Evolutionary conservation across 1,284 basidiomycete genomes (phyloP), one percentile per base, ranked within the genome.

Genomic region (Ustilago trichophora): DNA sequence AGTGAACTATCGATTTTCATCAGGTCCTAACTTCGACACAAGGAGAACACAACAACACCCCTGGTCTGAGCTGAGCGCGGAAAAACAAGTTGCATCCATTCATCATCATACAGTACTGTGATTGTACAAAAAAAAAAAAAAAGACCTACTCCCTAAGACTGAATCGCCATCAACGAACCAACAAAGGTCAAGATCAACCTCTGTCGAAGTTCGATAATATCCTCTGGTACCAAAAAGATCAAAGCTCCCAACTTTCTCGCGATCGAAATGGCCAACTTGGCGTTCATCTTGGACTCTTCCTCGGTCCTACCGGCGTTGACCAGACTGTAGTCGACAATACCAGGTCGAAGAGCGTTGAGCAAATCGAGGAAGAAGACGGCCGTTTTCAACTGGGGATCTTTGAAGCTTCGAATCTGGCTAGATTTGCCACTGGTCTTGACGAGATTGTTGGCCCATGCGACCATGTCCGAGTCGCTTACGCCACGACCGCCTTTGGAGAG

Each of bases 171-270:
- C 52, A 85, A 77, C 76, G 84, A 84, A 26, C 85, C 86, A 21
- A 87, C 85, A 73, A 86, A 87, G 3, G 85, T 87, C 73, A 87
- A 83, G 64, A 87, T 85, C 80, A 80, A 72, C 42, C 71, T 71
- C 64, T 58, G 82, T 40, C 73, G 48, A 48, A 71, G 64, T 59
- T 80, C 80, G 11, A 84, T 80, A 48, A 84, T 82, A 53, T 84
- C 94, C 83, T 98, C 96, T 1, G 95, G 93, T 0, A 98, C 96
- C 60, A 98, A 85, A 87, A 98, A 98, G 78, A 98, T 98, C 76
- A 98, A 84, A 4, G 93, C 92, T 51, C 93, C 92, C 88, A 96
- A 88, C 87, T 98, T 98, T 80, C 95, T 87, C 19, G 95, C 94
- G 75, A 98, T 97, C 6, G 92, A 95, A 76, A 98, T 98, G 15